Evolutionary conservation across 352 stramenopile species (phyloP), one percentile per base, ranked within the genome.

Genomic region (Phytophthora pistaciae): DNA sequence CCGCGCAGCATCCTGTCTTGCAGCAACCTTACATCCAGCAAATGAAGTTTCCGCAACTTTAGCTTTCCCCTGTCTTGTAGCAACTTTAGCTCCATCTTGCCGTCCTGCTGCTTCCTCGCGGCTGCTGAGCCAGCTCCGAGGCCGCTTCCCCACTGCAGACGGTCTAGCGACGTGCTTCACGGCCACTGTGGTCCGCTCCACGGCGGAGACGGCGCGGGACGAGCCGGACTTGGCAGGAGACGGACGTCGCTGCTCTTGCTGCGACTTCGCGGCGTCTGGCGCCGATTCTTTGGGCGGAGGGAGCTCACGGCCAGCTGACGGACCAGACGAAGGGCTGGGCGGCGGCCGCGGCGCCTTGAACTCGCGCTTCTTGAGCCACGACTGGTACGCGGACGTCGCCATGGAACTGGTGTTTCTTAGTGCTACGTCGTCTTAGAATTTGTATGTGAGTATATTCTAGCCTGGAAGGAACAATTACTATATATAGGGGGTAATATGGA

Each of bases 281-380:
- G 57, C 16, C 10, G 40, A 16, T 27, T 5, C 16, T 27, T 44
- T 48, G 27, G 58, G 25, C n/a, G n/a, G 23, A 42, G 58, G 6
- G n/a, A 10, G 49, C 13, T 14, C 13, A 14, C 3, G 10, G 49
- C 1, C 10, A 1, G 21, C 13, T 21, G 18, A 1, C 14, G 10
- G 2, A 8, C 9, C 14, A 3, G 27, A 9, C 20, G 40, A 16
- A 1, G 57, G 27, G 31, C 25, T 56, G 29, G 42, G 14, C 1
- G 57, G 54, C n/a, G 36, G 4, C 20, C 23, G 48, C 29, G 52
- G 60, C 6, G 40, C 57, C 63, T 81, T 81, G 56, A 61, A 57
- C 56, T 81, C 74, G 21, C 75, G 66, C 66, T 81, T 76, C 64
- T 72, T 60, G 48, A 81, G 60, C 74, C 74, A 88, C 59, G 70